These are phyloP conservation scores for Monosporascus ibericus DNA, from an alignment of 2,329 filamentous ascomycete species.

Conservation along the genomic window DNA sequence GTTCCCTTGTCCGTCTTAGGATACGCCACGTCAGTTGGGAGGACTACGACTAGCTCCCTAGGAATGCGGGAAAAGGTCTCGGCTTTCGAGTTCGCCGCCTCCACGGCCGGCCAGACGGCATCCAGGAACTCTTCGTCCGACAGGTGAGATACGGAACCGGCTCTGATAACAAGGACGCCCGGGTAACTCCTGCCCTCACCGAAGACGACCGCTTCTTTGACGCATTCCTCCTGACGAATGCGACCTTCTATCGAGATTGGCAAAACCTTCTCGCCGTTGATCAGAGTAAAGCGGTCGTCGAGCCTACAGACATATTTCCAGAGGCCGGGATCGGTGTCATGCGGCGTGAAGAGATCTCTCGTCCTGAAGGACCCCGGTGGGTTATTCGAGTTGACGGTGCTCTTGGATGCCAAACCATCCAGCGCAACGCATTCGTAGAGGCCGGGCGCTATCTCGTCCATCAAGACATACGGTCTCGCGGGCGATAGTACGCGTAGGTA, in stretches of 20 bases:
- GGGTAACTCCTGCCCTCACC: conserved; percentile 46
- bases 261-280: conserved; percentile 43
- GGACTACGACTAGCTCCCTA: conserved; percentile 44
- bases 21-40: conserved; percentile 38
- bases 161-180: conserved; percentile 47
- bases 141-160: conserved; percentile 35
- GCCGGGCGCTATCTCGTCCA: conserved; percentile 26
- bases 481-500: conserved; percentile 39
- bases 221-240: conserved; percentile 44
- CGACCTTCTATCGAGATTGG: conserved; percentile 44
- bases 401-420: conserved; percentile 25
- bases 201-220: conserved; percentile 53
- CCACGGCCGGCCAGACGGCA: conserved; percentile 41
- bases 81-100: conserved; percentile 41
- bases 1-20: conserved; percentile 52
- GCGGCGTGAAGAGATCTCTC: conserved; percentile 36
- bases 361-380: conserved; percentile 39
- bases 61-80: conserved; percentile 49
- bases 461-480: conserved; percentile 34
- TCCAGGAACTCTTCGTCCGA: conserved; percentile 40
- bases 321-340: conserved; percentile 32
- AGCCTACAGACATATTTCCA: conserved; percentile 41
- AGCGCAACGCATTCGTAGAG: conserved; percentile 26
- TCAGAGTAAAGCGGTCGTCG: conserved; percentile 38
- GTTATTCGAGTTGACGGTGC: conserved; percentile 32